Conservation (phyloP, 345 rosid species). For the Ceriops zippeliana region DNA sequence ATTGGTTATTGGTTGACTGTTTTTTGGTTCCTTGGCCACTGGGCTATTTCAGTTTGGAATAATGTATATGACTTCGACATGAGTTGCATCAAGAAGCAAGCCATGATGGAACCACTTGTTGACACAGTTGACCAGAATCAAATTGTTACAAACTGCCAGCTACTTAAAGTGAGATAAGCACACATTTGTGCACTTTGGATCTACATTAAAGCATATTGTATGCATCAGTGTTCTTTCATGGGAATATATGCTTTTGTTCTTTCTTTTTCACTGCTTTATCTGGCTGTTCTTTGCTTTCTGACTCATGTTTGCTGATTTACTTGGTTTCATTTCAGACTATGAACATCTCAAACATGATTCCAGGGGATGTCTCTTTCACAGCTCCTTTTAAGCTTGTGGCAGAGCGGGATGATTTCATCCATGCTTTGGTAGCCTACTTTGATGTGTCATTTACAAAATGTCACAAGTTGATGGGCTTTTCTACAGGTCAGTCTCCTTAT, state of each 20-base stretch:
- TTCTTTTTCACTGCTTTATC: background rate
- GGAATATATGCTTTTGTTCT: background rate
- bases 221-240: too few relatives aligned
- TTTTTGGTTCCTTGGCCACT: background rate
- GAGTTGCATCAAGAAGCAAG: conserved; percentile 98
- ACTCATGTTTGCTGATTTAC: conserved; percentile 14
- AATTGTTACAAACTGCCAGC: conserved; percentile 73
- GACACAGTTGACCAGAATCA: conserved; percentile 94
- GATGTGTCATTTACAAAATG: conserved; percentile 96
- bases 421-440: conserved; percentile 95
- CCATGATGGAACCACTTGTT: conserved; percentile 94
- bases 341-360: conserved; percentile 93
- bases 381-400: conserved; percentile 94
- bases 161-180: conserved; percentile 59
- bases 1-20: conserved; percentile 6
- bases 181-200: background rate
- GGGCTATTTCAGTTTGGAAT: conserved; percentile 68
- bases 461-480: conserved; percentile 91
- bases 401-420: conserved; percentile 94
- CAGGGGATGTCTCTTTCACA: conserved; percentile 95
- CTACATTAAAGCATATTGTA: background rate
- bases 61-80: conserved; percentile 90
- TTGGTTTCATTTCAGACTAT: conserved; percentile 55
- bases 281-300: background rate
- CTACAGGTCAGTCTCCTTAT: conserved; percentile 61